Evolutionary conservation across 1,139 yeast species (phyloP).

Genomic region (Taphrina communis): DNA sequence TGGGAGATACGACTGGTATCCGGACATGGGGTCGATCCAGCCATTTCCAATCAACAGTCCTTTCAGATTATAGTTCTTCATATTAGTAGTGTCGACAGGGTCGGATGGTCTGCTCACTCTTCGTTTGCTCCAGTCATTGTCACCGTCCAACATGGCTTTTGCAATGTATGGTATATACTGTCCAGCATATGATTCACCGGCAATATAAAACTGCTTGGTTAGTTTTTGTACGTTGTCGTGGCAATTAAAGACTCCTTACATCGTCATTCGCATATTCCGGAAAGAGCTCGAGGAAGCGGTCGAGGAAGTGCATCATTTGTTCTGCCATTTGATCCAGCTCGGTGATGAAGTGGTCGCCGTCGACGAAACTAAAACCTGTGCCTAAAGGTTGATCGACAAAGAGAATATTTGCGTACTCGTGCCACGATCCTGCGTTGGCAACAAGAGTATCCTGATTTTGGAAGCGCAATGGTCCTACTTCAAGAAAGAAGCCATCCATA

Average conservation of each 20-base stretch:
- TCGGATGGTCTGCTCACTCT: not conserved
- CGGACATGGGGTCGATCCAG: slow-evolving; percentile 90
- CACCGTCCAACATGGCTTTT: slow-evolving; percentile 58
- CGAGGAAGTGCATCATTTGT: slow-evolving; percentile 70
- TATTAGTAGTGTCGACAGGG: not conserved
- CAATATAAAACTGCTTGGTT: slow-evolving; percentile 60
- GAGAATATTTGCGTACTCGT: slow-evolving; percentile 73
- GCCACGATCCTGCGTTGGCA: slow-evolving; percentile 82
- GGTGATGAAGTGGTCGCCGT: slow-evolving; percentile 60
- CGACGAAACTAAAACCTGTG: slow-evolving; percentile 77
- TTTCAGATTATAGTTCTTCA: slow-evolving; percentile 56
- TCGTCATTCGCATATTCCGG: slow-evolving; percentile 74
- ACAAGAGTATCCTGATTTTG: slow-evolving; percentile 55
- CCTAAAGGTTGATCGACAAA: slow-evolving; percentile 96
- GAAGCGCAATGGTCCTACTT: slow-evolving; percentile 84
- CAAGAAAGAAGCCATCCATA: slow-evolving; percentile 96
- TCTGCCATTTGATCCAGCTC: slow-evolving; percentile 62
- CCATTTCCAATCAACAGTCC: slow-evolving; percentile 92
- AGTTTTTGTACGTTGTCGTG: not conserved
- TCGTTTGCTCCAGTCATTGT: not conserved
- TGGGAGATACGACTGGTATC: slow-evolving; percentile 81
- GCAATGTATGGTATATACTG: slow-evolving; percentile 93
- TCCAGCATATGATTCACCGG: slow-evolving; percentile 98
- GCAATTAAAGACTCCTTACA: slow-evolving; percentile 10
- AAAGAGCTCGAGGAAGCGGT: slow-evolving; percentile 69